A percentile compares a stretch with the other conserved stretches of the same genome.
Evolutionary conservation across 2,329 filamentous ascomycete genomes (phyloP).

Genomic region (Fusarium odoratissimum): DNA sequence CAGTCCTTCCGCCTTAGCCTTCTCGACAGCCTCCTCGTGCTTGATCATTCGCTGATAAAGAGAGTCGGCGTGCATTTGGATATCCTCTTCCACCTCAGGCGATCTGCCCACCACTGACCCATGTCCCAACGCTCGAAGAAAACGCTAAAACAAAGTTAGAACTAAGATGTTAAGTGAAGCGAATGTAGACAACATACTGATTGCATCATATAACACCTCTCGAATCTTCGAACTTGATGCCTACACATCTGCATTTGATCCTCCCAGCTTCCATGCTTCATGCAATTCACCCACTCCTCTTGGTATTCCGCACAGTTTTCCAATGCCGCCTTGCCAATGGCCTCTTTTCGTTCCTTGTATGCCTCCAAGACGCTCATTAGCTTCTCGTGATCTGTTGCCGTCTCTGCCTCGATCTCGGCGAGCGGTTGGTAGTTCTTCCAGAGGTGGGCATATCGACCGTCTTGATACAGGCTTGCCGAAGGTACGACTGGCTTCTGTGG

Average conservation of each 20-base stretch:
- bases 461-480: slow-evolving; percentile 64
- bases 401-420: slow-evolving; percentile 73
- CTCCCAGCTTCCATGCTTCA: slow-evolving; percentile 74
- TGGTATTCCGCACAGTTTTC: slow-evolving; percentile 96
- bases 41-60: slow-evolving; percentile 88
- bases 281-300: slow-evolving; percentile 84
- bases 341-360: slow-evolving; percentile 83
- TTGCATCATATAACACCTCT: slow-evolving; percentile 91
- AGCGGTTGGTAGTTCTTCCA: slow-evolving; percentile 92
- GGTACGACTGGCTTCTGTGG: slow-evolving; percentile 53
- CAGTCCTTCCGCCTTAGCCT: slow-evolving; percentile 72
- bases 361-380: slow-evolving; percentile 82
- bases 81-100: slow-evolving; percentile 79
- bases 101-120: slow-evolving; percentile 74
- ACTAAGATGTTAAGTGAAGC: neutral
- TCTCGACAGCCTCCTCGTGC: slow-evolving; percentile 80
- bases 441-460: slow-evolving; percentile 80
- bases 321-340: slow-evolving; percentile 82
- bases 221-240: slow-evolving; percentile 79
- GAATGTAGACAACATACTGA: slow-evolving; percentile 60
- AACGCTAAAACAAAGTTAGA: slow-evolving; percentile 68
- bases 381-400: slow-evolving; percentile 82
- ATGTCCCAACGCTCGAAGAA: slow-evolving; percentile 91
- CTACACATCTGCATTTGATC: slow-evolving; percentile 84
- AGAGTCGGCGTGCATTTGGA: slow-evolving; percentile 95